A percentile compares a stretch with the other conserved stretches of the same genome.
Evolutionary conservation across 164 flowering plant genomes (phyloP).

Genomic region (Magnolia changhungtana): DNA sequence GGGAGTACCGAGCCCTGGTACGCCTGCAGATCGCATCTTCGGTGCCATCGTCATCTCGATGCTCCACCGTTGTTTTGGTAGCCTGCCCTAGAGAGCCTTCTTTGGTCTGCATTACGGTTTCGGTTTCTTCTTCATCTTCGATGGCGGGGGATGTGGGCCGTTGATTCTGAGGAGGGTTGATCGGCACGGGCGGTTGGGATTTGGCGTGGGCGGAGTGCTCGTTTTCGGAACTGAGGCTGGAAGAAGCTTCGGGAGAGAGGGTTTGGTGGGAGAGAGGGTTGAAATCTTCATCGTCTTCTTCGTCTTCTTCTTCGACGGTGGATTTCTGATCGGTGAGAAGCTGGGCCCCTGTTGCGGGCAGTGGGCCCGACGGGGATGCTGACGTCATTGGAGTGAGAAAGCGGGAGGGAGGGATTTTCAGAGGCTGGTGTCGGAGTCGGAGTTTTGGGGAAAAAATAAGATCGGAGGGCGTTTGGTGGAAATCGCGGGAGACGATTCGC

Average conservation of each 20-base stretch:
- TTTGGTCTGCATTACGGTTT: constrained; percentile 8
- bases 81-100: constrained; percentile 20
- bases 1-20: constrained; percentile 91
- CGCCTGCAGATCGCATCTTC: constrained; percentile 90
- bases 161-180: not conserved
- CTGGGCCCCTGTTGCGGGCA: not conserved
- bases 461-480: no score
- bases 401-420: not conserved
- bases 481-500: no score
- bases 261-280: constrained; percentile 56
- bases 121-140: constrained; percentile 3
- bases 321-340: not conserved
- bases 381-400: not conserved
- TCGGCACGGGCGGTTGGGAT: not conserved
- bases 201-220: constrained; percentile 36
- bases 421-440: no score
- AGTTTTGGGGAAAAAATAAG: no score
- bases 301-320: constrained; percentile 29
- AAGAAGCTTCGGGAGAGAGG: constrained; percentile 76
- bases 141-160: not conserved
- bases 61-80: not conserved
- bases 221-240: constrained; percentile 85
- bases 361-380: not conserved
- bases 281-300: constrained; percentile 67
- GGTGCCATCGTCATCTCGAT: constrained; percentile 33